A percentile compares a stretch with the other conserved stretches of the same genome.
phyloP scores from a whole-genome alignment of 1,139 yeast genomes.

The Magnusiomyces ingens region DNA sequence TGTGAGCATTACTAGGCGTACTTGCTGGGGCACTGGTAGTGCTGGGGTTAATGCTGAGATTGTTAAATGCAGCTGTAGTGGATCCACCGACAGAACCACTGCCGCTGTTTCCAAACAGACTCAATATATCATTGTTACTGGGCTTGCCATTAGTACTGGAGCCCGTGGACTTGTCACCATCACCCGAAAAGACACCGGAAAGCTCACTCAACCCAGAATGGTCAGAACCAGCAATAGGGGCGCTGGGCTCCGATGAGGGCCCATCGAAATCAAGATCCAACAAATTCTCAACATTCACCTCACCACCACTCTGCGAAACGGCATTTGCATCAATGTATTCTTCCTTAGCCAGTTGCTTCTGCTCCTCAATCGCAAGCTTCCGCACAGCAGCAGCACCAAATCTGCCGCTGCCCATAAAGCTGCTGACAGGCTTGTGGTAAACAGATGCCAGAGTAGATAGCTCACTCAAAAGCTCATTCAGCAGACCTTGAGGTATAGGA shows the following conservation, averaged over 20 bases:
- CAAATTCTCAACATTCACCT: conserved; percentile 64
- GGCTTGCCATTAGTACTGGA: conserved; percentile 11
- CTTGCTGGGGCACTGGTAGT: conserved; percentile 11
- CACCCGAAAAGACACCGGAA: conserved; percentile 28
- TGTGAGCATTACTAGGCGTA: conserved; percentile 16
- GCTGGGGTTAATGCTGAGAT: conserved; percentile 22
- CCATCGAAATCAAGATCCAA: conserved; percentile 70
- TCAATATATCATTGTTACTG: conserved; percentile 40
- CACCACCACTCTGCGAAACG: conserved; percentile 11
- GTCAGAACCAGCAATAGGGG: conserved; percentile 23
- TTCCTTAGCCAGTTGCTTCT: conserved; percentile 67
- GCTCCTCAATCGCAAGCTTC: conserved; percentile 63
- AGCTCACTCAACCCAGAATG: conserved; percentile 28
- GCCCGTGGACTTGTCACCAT: conserved; percentile 19
- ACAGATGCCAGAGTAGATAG: conserved; percentile 84
- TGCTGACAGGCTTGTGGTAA: conserved; percentile 74
- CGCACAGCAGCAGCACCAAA: conserved; percentile 41
- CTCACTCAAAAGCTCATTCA: conserved; percentile 65
- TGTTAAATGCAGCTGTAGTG: conserved; percentile 17
- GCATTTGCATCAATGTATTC: conserved; percentile 58
- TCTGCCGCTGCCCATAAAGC: conserved; percentile 49
- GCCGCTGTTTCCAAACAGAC: conserved; percentile 36
- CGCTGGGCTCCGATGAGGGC: conserved; percentile 14
- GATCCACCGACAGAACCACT: conserved; percentile 14
- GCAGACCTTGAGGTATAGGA: conserved; percentile 57